phyloP scores from a whole-genome alignment of 768 basidiomycete species.

The Xerocomus potaroensis region DNA sequence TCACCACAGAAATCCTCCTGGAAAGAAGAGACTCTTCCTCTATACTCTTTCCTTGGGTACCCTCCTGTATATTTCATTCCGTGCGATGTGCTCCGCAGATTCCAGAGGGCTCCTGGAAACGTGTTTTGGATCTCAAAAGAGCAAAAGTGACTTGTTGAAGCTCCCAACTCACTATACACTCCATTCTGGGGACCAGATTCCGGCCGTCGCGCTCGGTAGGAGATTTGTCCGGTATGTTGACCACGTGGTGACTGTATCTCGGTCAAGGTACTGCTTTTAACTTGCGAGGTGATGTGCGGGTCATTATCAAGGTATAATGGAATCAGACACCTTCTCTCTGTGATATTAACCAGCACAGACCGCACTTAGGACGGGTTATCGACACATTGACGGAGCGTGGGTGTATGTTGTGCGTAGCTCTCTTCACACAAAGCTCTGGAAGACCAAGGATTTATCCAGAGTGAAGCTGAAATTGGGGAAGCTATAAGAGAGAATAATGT shows the following conservation, averaged over 20 bases:
- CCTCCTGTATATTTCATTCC: slow-evolving; percentile 22
- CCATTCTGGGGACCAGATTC: slow-evolving; percentile 66
- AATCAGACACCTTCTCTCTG: no score
- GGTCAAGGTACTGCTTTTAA: slow-evolving; percentile 55
- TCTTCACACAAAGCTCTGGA: not conserved
- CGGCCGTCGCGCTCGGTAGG: slow-evolving; percentile 60
- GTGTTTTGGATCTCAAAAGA: slow-evolving; percentile 19
- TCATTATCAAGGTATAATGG: slow-evolving; percentile 56
- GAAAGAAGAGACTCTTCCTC: slow-evolving; percentile 25
- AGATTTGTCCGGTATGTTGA: not conserved
- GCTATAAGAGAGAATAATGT: slow-evolving; percentile 57
- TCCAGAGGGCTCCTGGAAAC: slow-evolving; percentile 18
- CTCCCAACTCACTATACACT: slow-evolving; percentile 51
- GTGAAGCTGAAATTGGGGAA: slow-evolving; percentile 65
- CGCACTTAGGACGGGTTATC: slow-evolving; percentile 59
- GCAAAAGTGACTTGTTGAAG: slow-evolving; percentile 17
- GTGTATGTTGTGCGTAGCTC: slow-evolving; percentile 47
- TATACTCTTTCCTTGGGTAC: slow-evolving; percentile 14
- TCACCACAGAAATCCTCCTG: not conserved
- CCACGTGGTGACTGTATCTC: slow-evolving; percentile 1
- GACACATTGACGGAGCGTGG: slow-evolving; percentile 75
- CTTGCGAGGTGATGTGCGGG: slow-evolving; percentile 52
- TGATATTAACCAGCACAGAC: slow-evolving; percentile 30
- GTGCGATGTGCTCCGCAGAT: slow-evolving; percentile 17
- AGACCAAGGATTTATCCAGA: slow-evolving; percentile 35